Evolutionary conservation across 2,329 filamentous ascomycete genomes (phyloP).

Genomic region (Zymoseptoria pseudotritici): DNA sequence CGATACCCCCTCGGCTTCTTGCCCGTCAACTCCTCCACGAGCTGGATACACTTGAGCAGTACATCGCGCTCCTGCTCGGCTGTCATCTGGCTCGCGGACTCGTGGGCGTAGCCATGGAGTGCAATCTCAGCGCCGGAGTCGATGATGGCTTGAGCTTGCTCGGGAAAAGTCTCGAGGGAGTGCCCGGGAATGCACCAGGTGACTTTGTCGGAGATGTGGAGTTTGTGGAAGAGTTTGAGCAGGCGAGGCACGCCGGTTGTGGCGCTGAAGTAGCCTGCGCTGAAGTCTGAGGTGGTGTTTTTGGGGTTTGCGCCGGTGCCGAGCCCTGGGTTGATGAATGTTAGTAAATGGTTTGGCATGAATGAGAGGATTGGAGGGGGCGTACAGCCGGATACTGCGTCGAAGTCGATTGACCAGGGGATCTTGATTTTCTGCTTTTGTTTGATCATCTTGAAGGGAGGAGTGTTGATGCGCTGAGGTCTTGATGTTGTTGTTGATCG

Average conservation of each 20-base stretch:
- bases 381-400: slow-evolving; percentile 50
- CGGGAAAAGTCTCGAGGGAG: slow-evolving; percentile 51
- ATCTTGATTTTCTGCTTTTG: slow-evolving; percentile 32
- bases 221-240: slow-evolving; percentile 47
- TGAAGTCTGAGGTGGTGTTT: slow-evolving; percentile 51
- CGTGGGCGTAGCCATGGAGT: slow-evolving; percentile 45
- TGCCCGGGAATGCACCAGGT: slow-evolving; percentile 57
- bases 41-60: slow-evolving; percentile 40
- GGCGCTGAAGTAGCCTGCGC: slow-evolving; percentile 49
- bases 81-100: slow-evolving; percentile 41
- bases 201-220: slow-evolving; percentile 44
- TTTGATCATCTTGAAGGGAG: neutral
- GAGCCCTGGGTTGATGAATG: slow-evolving; percentile 30
- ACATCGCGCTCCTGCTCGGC: slow-evolving; percentile 45
- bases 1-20: slow-evolving; percentile 44
- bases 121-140: slow-evolving; percentile 49
- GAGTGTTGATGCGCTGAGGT: neutral
- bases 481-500: neutral
- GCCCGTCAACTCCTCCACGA: slow-evolving; percentile 39
- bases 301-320: slow-evolving; percentile 48
- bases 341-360: neutral
- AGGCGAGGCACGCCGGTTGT: slow-evolving; percentile 51
- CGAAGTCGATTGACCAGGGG: slow-evolving; percentile 44
- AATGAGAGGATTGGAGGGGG: neutral
- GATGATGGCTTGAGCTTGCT: slow-evolving; percentile 44